Evolutionary conservation across 1,284 basidiomycete genomes (phyloP).

Genomic region (Phellopilus nigrolimitatus): DNA sequence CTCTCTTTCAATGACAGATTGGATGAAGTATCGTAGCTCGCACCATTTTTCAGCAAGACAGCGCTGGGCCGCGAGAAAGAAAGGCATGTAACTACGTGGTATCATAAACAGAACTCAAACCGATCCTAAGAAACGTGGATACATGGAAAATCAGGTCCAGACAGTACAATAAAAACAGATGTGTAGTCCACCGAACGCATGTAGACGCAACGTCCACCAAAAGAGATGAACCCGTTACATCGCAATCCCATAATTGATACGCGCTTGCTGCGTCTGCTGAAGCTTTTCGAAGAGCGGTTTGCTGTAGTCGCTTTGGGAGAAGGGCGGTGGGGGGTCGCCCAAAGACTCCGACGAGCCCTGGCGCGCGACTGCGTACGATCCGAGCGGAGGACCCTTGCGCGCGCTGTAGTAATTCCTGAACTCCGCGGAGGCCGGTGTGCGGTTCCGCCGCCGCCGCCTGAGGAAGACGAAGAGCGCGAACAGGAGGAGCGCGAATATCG

Average conservation of each 20-base stretch:
- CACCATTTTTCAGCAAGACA: too few species aligned
- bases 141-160: too few species aligned
- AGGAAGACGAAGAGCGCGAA: constrained; percentile 30
- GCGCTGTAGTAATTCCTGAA: constrained; percentile 27
- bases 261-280: constrained; percentile 1
- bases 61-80: neutral
- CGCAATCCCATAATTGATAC: constrained; percentile 8
- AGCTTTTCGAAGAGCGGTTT: constrained; percentile 17
- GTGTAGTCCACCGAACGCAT: too few species aligned
- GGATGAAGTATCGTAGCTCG: neutral
- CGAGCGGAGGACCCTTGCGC: neutral
- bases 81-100: too few species aligned
- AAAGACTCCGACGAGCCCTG: neutral
- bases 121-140: too few species aligned
- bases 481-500: constrained; percentile 28
- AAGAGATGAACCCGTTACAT: neutral
- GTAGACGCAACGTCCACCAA: too few species aligned
- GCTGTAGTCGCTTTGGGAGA: constrained; percentile 4
- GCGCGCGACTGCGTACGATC: constrained; percentile 1
- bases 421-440: constrained; percentile 45
- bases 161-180: too few species aligned
- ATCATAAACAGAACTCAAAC: too few species aligned
- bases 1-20: neutral
- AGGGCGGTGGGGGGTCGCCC: constrained; percentile 11
- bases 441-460: constrained; percentile 34